These are phyloP conservation scores for Sporobolomyces phaffii DNA, from an alignment of 768 basidiomycete species.

Conservation along the genomic window DNA sequence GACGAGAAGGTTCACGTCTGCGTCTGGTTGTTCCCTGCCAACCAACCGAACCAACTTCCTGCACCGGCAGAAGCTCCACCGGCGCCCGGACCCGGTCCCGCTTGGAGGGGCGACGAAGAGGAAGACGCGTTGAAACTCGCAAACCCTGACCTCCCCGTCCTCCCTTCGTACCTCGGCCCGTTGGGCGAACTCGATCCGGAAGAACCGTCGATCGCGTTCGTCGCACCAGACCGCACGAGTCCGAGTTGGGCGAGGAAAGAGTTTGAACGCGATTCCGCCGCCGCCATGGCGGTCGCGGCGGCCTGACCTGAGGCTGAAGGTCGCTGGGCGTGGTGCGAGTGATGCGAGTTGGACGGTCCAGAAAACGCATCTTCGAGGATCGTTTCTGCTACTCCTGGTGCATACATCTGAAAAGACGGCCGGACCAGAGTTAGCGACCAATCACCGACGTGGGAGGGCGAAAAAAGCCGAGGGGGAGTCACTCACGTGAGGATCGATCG, in stretches of 20 bases:
- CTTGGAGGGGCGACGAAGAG: background rate
- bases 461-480: slow-evolving; percentile 2
- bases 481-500: slow-evolving; percentile 35
- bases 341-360: background rate
- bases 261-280: background rate
- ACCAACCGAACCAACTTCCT: slow-evolving; percentile 3
- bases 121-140: background rate
- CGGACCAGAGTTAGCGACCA: no score
- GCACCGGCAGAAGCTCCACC: background rate
- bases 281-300: background rate
- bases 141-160: background rate
- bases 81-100: background rate
- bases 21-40: background rate
- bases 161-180: background rate
- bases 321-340: background rate
- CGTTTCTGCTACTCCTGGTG: slow-evolving; percentile 45
- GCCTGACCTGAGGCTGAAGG: background rate
- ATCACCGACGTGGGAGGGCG: background rate
- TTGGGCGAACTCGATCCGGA: background rate
- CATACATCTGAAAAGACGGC: slow-evolving; percentile 27
- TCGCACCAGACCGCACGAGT: background rate
- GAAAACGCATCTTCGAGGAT: slow-evolving; percentile 41
- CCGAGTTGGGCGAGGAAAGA: background rate
- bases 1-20: slow-evolving; percentile 15
- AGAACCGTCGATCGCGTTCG: background rate